phyloP scores from a whole-genome alignment of 768 basidiomycete species.

The Artomyces pyxidatus region DNA sequence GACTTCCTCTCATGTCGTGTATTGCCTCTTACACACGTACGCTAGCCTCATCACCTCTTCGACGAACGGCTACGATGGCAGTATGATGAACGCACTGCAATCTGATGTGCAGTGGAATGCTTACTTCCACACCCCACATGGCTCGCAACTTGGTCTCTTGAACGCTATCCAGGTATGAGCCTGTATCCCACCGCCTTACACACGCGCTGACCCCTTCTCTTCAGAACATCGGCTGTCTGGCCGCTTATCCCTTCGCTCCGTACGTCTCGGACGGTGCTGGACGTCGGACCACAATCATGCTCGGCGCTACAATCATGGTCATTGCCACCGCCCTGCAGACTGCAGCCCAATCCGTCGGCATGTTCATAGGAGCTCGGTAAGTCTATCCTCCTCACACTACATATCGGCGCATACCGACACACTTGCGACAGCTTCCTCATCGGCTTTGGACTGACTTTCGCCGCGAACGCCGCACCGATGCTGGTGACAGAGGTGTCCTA shows the following conservation, averaged over 20 bases:
- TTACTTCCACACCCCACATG: conserved; percentile 39
- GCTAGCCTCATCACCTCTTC: conserved; percentile 65
- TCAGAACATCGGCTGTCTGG: conserved; percentile 66
- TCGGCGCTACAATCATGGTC: conserved; percentile 65
- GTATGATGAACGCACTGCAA: conserved; percentile 78
- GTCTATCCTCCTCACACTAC: conserved; percentile 12
- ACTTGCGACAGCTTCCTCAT: conserved; percentile 45
- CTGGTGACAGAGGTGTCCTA: no score
- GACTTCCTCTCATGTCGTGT: not conserved
- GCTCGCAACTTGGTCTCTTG: not conserved
- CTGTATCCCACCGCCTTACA: conserved; percentile 47
- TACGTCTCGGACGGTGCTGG: conserved; percentile 68
- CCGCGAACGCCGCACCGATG: no score
- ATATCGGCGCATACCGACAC: not conserved
- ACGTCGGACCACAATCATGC: conserved; percentile 53
- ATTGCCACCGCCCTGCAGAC: conserved; percentile 61
- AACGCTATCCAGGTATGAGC: conserved; percentile 46
- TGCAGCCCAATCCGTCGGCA: conserved; percentile 59
- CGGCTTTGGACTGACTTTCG: conserved; percentile 70
- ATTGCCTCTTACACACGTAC: not conserved
- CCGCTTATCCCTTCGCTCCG: conserved; percentile 62
- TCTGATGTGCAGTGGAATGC: conserved; percentile 52
- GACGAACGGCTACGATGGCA: conserved; percentile 69
- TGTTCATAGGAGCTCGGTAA: conserved; percentile 76
- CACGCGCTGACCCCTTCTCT: not conserved